These are phyloP conservation scores for Clarireedia homoeocarpa DNA, from an alignment of 2,329 filamentous ascomycete genomes.

Conservation along the genomic window DNA sequence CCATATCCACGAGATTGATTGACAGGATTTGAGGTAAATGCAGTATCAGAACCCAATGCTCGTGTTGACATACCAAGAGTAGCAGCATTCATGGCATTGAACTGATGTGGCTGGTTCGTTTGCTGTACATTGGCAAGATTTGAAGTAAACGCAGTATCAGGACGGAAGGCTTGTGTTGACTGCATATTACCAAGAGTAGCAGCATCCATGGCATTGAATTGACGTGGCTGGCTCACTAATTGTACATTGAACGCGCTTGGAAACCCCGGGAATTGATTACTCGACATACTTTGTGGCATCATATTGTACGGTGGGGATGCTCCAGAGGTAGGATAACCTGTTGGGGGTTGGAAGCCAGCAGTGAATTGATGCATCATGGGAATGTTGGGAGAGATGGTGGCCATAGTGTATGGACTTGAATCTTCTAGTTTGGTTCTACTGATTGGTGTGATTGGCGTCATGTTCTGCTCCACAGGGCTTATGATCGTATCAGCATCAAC, in stretches of 20 bases:
- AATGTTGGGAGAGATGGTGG: slow-evolving; percentile 21
- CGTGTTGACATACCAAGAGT: slow-evolving; percentile 13
- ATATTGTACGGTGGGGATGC: slow-evolving; percentile 15
- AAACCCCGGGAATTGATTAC: slow-evolving; percentile 17
- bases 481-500: slow-evolving; percentile 56
- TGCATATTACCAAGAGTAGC: slow-evolving; percentile 13
- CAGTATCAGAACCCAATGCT: slow-evolving; percentile 15
- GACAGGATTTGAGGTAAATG: slow-evolving; percentile 17
- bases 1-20: slow-evolving; percentile 17
- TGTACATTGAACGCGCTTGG: slow-evolving; percentile 14
- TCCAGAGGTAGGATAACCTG: slow-evolving; percentile 15
- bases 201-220: slow-evolving; percentile 11
- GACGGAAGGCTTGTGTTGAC: slow-evolving; percentile 14
- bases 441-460: slow-evolving; percentile 25
- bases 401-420: slow-evolving; percentile 20
- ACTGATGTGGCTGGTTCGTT: slow-evolving; percentile 10
- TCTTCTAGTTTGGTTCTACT: slow-evolving; percentile 21
- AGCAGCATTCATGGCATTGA: slow-evolving; percentile 12
- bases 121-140: slow-evolving; percentile 15
- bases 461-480: slow-evolving; percentile 49
- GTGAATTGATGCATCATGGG: slow-evolving; percentile 16
- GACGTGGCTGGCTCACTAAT: slow-evolving; percentile 16
- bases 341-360: slow-evolving; percentile 17
- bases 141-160: slow-evolving; percentile 15
- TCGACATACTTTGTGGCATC: slow-evolving; percentile 15